Percentiles rank a stretch among this genome's conserved stretches.
Conservation (phyloP, 2,329 filamentous ascomycete species). For the Cercospora berteroae region DNA sequence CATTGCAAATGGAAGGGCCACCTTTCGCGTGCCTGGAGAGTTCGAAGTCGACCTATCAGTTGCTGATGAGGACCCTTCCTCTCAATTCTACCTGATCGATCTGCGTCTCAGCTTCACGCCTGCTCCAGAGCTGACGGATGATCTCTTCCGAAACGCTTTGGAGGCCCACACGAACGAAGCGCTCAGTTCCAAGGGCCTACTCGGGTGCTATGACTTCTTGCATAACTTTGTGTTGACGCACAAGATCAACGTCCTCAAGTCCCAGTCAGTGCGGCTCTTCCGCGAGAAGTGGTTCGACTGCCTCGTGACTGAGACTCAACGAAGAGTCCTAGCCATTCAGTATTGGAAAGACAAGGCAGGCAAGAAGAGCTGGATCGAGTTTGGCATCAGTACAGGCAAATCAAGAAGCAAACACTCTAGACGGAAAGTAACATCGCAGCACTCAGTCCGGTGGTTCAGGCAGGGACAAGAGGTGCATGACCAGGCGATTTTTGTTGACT, state of each 20-base stretch:
- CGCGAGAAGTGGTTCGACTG: slow-evolving; percentile 73
- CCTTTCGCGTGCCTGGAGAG: slow-evolving; percentile 77
- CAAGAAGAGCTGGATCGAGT: slow-evolving; percentile 84
- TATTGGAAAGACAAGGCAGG: slow-evolving; percentile 77
- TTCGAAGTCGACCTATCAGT: slow-evolving; percentile 94
- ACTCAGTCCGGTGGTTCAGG: slow-evolving; percentile 78
- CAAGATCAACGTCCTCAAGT: slow-evolving; percentile 79
- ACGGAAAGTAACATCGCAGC: slow-evolving; percentile 32
- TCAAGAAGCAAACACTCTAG: slow-evolving; percentile 31
- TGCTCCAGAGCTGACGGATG: slow-evolving; percentile 57
- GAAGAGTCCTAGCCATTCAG: slow-evolving; percentile 79
- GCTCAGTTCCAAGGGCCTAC: slow-evolving; percentile 67
- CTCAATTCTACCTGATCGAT: slow-evolving; percentile 93
- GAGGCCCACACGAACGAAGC: slow-evolving; percentile 70
- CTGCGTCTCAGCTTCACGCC: slow-evolving; percentile 81
- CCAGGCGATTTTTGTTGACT: slow-evolving; percentile 63
- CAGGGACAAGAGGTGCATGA: slow-evolving; percentile 72
- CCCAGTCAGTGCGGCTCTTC: slow-evolving; percentile 70
- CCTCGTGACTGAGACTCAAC: slow-evolving; percentile 73
- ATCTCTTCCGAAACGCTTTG: slow-evolving; percentile 63
- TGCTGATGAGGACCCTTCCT: slow-evolving; percentile 75
- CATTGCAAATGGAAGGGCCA: slow-evolving; percentile 82
- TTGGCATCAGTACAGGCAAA: slow-evolving; percentile 71
- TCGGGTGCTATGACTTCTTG: slow-evolving; percentile 79
- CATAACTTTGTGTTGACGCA: slow-evolving; percentile 87